These are phyloP conservation scores for Dimocarpus longan DNA, from an alignment of 345 rosid species.

Conservation along the genomic window DNA sequence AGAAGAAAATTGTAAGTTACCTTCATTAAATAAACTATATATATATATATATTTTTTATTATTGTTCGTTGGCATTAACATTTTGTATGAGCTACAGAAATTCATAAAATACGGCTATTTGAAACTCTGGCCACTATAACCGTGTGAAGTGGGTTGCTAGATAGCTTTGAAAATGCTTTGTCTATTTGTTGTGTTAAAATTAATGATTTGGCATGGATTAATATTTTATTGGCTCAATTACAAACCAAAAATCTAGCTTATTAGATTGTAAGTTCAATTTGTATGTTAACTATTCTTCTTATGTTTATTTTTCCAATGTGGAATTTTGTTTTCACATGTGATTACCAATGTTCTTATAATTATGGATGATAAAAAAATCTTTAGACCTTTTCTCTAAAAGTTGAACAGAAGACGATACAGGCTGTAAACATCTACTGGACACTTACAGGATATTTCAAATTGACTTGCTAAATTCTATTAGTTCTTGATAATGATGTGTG, in stretches of 20 bases:
- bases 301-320: background rate
- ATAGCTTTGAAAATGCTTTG: background rate
- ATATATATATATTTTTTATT: too few relatives aligned
- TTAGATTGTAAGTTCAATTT: background rate
- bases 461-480: constrained; percentile 14
- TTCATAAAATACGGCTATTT: constrained; percentile 10
- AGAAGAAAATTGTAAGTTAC: constrained; percentile 53
- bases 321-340: background rate
- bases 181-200: background rate
- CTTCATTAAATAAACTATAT: background rate
- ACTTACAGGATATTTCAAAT: background rate
- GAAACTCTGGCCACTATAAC: background rate
- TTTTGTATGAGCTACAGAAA: background rate
- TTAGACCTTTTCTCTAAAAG: background rate
- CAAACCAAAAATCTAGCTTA: background rate
- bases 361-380: background rate
- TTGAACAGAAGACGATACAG: background rate
- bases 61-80: background rate
- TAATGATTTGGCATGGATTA: background rate
- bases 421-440: background rate
- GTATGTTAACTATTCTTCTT: background rate
- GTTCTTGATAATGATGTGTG: background rate
- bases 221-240: background rate
- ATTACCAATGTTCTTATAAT: background rate
- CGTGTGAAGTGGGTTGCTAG: background rate